Evolutionary conservation across 352 stramenopile species (phyloP).

Genomic region (Phytopythium delawarense): DNA sequence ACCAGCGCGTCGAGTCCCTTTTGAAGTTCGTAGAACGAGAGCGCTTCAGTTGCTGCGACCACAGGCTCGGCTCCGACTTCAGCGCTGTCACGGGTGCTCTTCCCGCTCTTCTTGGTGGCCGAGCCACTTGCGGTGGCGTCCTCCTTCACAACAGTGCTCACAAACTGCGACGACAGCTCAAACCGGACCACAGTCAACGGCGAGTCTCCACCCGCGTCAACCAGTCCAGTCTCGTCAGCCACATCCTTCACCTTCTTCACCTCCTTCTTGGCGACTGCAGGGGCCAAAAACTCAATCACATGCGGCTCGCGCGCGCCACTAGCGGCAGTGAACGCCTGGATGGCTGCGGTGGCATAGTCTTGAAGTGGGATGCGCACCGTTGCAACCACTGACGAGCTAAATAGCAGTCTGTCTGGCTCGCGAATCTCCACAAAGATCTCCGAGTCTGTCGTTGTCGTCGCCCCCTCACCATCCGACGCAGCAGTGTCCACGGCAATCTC

Average conservation of each 20-base stretch:
- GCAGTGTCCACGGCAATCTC: not conserved
- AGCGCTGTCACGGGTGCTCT: slow-evolving; percentile 4
- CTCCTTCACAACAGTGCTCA: not conserved
- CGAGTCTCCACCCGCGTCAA: not conserved
- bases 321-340: slow-evolving; percentile 19
- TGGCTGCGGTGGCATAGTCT: slow-evolving; percentile 36
- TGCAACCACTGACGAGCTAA: slow-evolving; percentile 63
- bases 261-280: slow-evolving; percentile 13
- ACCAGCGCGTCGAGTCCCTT: slow-evolving; percentile 54
- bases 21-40: slow-evolving; percentile 39
- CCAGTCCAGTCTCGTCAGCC: not conserved
- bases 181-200: slow-evolving; percentile 30
- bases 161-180: slow-evolving; percentile 37
- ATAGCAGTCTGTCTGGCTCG: slow-evolving; percentile 65
- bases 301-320: slow-evolving; percentile 13
- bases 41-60: slow-evolving; percentile 20
- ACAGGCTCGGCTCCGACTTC: slow-evolving; percentile 18
- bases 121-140: not conserved
- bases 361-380: slow-evolving; percentile 40
- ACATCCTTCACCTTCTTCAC: slow-evolving; percentile 15
- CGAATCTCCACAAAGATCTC: slow-evolving; percentile 58
- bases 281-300: slow-evolving; percentile 47
- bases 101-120: not conserved
- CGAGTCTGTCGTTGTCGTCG: slow-evolving; percentile 2
- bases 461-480: not conserved